Evolutionary conservation across 108 stramenopile genomes (phyloP), one percentile per base, ranked within the genome.

Genomic region (Mayamaea pseudoterrestris): DNA sequence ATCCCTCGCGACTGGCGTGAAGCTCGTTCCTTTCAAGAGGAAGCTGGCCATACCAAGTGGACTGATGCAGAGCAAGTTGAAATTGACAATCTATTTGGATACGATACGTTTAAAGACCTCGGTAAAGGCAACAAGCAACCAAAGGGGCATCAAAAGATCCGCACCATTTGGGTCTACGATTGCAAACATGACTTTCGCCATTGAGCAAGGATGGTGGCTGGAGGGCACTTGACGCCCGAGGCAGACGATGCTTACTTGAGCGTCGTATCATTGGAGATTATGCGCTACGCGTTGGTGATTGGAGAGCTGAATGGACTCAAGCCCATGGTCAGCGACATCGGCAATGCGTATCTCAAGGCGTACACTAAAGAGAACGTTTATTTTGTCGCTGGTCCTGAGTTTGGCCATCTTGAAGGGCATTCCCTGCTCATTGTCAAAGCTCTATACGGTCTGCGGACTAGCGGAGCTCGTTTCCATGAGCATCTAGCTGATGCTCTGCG

Each of bases 321-420:
- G 16, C 8, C 58, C 1, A 57, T 47, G 55, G 34, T 37, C 8
- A 53, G 54, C 2, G 57, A 65, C 34, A 55, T 55, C 9, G 54
- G 54, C 4, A 55, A 55, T 17, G 54, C 47, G 5, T 55, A 55
- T 17, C 25, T 55, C 44, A 55, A 27, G 65, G 56, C 64, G 0
- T 28, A 42, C 1, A 59, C 46, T 18, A 41, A 34, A 5, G 67
- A 68, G 51, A 65, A 60, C 44, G 24, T 60, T 16, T 67, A 51
- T n/a, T 52, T 65, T 6, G 47, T 70, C 3, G 65, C 68, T 2
- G 74, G 74, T 0, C 58, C 58, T 14, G 65, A 71, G 26, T 76
- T 71, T 44, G 66, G 59, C 13, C 13, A 24, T 1, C 26, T 47
- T 16, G 51, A 50, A 30, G 74, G 66, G 0, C 54, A 62, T 3